These are phyloP conservation scores for Neofusicoccum cordaticola DNA, from an alignment of 2,329 filamentous ascomycete species.

Conservation along the genomic window DNA sequence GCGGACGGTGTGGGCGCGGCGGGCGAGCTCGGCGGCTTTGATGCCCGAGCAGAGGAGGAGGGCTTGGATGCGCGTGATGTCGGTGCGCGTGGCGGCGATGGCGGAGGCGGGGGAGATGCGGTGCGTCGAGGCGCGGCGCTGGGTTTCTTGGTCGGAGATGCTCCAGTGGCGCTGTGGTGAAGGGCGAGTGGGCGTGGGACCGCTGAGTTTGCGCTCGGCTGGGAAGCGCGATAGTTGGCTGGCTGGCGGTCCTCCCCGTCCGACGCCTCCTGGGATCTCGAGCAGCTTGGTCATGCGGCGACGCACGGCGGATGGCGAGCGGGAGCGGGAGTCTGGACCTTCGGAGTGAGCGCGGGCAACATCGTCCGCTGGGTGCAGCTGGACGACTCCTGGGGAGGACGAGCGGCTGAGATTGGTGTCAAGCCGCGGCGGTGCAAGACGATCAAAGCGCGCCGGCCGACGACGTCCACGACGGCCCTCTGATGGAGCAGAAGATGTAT, in stretches of 20 bases:
- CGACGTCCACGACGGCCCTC: conserved; percentile 28
- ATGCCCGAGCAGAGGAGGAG: conserved; percentile 82
- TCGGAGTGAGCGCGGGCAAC: not conserved
- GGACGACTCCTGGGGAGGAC: conserved; percentile 12
- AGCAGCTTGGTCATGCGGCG: conserved; percentile 32
- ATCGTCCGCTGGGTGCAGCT: not conserved
- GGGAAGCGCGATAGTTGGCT: conserved; percentile 20
- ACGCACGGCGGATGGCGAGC: conserved; percentile 25
- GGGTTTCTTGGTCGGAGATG: conserved; percentile 50
- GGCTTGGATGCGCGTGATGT: conserved; percentile 74
- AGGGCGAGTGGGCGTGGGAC: conserved; percentile 30
- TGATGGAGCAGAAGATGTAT: not conserved
- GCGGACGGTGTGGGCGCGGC: conserved; percentile 56
- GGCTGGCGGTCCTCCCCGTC: conserved; percentile 27
- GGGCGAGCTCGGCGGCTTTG: conserved; percentile 77
- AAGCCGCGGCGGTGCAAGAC: conserved; percentile 50
- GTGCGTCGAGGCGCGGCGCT: conserved; percentile 24
- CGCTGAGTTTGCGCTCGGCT: conserved; percentile 13
- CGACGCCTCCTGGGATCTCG: conserved; percentile 31
- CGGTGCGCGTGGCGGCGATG: conserved; percentile 51
- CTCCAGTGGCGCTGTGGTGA: conserved; percentile 55
- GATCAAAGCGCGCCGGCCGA: conserved; percentile 43
- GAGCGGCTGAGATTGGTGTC: conserved; percentile 31
- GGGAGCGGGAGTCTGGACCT: conserved; percentile 19
- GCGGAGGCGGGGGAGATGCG: conserved; percentile 26